A percentile compares a stretch with the other conserved stretches of the same genome.
Evolutionary conservation across 805 yeast species (phyloP).

Genomic region (Wickerhamiella azymoides): DNA sequence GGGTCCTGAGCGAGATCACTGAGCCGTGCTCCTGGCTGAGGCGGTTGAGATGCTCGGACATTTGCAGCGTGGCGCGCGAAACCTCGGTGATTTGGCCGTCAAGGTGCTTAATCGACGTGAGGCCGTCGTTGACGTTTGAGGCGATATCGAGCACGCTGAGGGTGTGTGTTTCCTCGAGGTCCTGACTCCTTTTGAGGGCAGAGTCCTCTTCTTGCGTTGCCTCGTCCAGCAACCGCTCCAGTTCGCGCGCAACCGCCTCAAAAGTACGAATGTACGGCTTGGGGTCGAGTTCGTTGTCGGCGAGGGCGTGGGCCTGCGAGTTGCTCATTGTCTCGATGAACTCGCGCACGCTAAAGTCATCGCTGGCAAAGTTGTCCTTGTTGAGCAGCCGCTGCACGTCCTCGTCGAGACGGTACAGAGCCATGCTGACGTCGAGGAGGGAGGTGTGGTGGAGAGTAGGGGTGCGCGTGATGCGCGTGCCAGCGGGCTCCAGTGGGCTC

Average conservation of each 20-base stretch:
- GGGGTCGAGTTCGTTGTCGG: slow-evolving; percentile 47
- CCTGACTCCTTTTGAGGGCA: slow-evolving; percentile 44
- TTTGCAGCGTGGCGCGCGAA: slow-evolving; percentile 20
- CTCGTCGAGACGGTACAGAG: slow-evolving; percentile 24
- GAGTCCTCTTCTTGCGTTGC: slow-evolving; percentile 36
- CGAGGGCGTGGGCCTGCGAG: slow-evolving; percentile 35
- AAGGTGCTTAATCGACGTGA: slow-evolving; percentile 25
- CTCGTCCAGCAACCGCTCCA: slow-evolving; percentile 46
- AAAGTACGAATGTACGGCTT: slow-evolving; percentile 90
- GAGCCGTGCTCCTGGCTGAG: slow-evolving; percentile 56
- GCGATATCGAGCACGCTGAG: slow-evolving; percentile 46
- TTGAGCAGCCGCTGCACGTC: slow-evolving; percentile 22
- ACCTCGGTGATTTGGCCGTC: slow-evolving; percentile 23
- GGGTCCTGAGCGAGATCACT: slow-evolving; percentile 53
- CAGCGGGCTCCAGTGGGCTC: too few relatives aligned
- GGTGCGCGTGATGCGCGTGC: too few relatives aligned
- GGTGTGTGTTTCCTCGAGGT: slow-evolving; percentile 53
- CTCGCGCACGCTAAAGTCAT: slow-evolving; percentile 49
- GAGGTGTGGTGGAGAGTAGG: too few relatives aligned
- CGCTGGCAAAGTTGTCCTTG: slow-evolving; percentile 22
- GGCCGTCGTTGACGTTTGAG: slow-evolving; percentile 30
- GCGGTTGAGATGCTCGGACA: slow-evolving; percentile 23
- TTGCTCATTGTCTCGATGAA: slow-evolving; percentile 68
- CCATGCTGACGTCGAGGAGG: slow-evolving; percentile 11
- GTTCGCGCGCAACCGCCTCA: slow-evolving; percentile 66